Percentiles rank a stretch among this genome's conserved stretches.
These are phyloP conservation scores for Aspergillus phoenicis DNA, from an alignment of 2,329 filamentous ascomycete genomes.

Conservation along the genomic window DNA sequence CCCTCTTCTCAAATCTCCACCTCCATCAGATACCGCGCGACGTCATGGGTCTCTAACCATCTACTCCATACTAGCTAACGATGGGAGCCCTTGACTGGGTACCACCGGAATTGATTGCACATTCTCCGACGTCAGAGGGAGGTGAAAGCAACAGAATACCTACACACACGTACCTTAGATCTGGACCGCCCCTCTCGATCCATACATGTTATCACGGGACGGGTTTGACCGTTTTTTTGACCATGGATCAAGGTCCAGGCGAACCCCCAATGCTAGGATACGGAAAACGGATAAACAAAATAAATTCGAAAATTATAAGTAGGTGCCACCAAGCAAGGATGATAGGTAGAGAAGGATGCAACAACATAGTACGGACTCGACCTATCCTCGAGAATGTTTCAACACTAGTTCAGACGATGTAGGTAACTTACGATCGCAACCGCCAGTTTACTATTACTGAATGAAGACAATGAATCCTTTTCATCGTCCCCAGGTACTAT, in stretches of 20 bases:
- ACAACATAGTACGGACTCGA: too few relatives aligned
- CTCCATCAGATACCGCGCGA: not conserved
- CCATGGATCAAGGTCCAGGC: constrained; percentile 8
- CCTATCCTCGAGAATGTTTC: too few relatives aligned
- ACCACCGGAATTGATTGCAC: not conserved
- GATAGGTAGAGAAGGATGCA: too few relatives aligned
- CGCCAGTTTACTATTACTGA: too few relatives aligned
- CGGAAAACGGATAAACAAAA: not conserved
- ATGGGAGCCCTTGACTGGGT: too few relatives aligned
- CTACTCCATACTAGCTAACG: too few relatives aligned
- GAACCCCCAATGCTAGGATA: not conserved
- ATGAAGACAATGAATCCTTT: too few relatives aligned
- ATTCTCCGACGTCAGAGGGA: not conserved
- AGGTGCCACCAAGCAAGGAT: not conserved
- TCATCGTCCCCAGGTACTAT: too few relatives aligned
- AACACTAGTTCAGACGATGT: too few relatives aligned
- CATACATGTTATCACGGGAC: constrained; percentile 9
- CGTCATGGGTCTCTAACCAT: not conserved
- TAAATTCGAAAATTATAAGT: not conserved
- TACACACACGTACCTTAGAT: not conserved
- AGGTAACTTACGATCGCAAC: too few relatives aligned
- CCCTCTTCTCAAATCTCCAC: not conserved
- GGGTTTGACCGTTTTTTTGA: constrained; percentile 16
- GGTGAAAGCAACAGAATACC: not conserved
- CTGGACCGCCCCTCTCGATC: constrained; percentile 4